Evolutionary conservation across 768 basidiomycete genomes (phyloP).

Genomic region (Mycena haematopus): DNA sequence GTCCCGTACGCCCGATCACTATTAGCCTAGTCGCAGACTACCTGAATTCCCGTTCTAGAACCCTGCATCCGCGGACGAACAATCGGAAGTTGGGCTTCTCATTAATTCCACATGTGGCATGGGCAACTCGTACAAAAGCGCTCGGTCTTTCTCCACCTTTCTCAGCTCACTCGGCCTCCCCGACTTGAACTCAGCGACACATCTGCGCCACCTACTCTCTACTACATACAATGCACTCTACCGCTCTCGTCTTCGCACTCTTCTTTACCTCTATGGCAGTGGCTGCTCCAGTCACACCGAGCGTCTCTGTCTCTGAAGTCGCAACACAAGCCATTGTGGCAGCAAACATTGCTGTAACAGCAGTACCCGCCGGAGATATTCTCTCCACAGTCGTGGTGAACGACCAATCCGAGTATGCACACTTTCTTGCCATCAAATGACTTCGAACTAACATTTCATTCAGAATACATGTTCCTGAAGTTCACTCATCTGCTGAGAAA

Average conservation of each 20-base stretch:
- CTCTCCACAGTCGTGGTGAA: constrained; percentile 7
- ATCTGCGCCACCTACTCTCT: not conserved
- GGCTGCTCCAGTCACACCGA: constrained; percentile 26
- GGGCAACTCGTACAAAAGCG: constrained; percentile 27
- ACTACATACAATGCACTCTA: constrained; percentile 16
- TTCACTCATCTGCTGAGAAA: constrained; percentile 24
- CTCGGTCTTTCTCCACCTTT: constrained; percentile 14
- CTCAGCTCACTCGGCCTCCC: constrained; percentile 25
- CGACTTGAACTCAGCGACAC: constrained; percentile 21
- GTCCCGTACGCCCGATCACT: constrained; percentile 24
- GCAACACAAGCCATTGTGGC: constrained; percentile 1
- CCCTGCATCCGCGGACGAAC: constrained; percentile 28
- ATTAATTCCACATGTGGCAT: constrained; percentile 23
- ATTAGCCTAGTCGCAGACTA: constrained; percentile 19
- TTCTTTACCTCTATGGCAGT: constrained; percentile 21
- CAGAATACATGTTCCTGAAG: constrained; percentile 21
- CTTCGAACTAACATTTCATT: constrained; percentile 10
- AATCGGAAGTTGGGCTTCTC: constrained; percentile 15
- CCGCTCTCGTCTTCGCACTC: constrained; percentile 23
- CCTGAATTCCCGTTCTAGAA: constrained; percentile 25
- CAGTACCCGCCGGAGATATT: not conserved
- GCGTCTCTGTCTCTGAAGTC: constrained; percentile 6
- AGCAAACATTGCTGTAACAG: constrained; percentile 7
- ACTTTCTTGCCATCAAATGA: not conserved
- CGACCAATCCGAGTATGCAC: constrained; percentile 22